Base-by-base conservation (phyloP, 169 alveolate genomes). In the Theileria orientalis region DNA sequence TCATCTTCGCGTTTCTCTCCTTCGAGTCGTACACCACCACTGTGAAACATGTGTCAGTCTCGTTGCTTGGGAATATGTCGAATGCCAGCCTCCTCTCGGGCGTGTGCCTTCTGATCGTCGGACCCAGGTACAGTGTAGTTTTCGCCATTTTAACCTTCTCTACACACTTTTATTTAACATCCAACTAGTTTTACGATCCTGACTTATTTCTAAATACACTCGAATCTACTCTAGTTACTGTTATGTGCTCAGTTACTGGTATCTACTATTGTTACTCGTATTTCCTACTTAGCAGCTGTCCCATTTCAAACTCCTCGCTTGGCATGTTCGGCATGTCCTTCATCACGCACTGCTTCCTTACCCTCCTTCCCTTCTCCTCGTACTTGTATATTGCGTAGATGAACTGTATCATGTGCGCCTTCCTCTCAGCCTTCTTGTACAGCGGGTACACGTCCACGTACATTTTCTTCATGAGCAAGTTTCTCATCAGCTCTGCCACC, bases 371-470 rank as follows among this genome's bases (percentile, higher is more conserved):
- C n/a, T 23, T 23, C 33, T 57, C 21, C 16, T 57, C 67, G 14
- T 25, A 23, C 62, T 56, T 67, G 74, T 77, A 77, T 47, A 77
- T 77, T 23, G 69, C 72, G 35, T 64, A 69, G 11, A 77, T 56
- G 59, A 69, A 77, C 74, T 68, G 86, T 57, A 77, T 66, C 84
- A 75, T 54, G 51, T 75, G 84, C 37, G 84, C 84, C 46, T 57
- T 57, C 33, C 46, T 57, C 7, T 35, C 67, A 57, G 41, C 21
- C n/a, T 57, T 27, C 14, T 23, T 8, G 33, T 23, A 30, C 63
- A 83, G 79, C 27, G 93, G 91, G 52, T 68, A 63, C 0, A 87
- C 73, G 41, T 87, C 93, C 66, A 87, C 59, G 54, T 61, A 83
- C 19, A 83, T 37, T 14, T 87, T 54, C 74, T 78, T 71, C 52